A percentile compares a stretch with the other conserved stretches of the same genome.
Conservation (phyloP, 805 yeast species). For the Candida stauntonica region DNA sequence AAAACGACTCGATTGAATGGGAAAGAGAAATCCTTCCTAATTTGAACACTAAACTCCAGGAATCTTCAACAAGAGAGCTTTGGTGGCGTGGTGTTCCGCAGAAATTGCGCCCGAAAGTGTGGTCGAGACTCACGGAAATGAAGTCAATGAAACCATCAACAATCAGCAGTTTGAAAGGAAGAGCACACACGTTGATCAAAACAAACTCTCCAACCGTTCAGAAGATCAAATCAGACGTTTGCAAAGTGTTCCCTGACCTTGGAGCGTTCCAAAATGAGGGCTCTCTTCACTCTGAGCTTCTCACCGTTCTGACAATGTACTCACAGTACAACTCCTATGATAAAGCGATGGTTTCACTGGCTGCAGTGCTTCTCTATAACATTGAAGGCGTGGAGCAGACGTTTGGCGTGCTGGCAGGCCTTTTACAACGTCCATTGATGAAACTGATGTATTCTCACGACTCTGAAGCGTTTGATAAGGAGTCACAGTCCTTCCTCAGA, state of each 20-base stretch:
- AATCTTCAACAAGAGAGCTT: slow-evolving; percentile 43
- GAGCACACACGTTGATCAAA: slow-evolving; percentile 6
- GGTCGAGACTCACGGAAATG: slow-evolving; percentile 45
- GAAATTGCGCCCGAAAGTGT: slow-evolving; percentile 41
- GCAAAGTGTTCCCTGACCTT: slow-evolving; percentile 33
- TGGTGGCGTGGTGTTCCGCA: slow-evolving; percentile 60
- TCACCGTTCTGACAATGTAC: slow-evolving; percentile 32
- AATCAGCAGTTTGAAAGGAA: slow-evolving; percentile 5
- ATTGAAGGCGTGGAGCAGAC: slow-evolving; percentile 34
- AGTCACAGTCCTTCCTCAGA: slow-evolving; percentile 43
- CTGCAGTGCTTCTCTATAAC: slow-evolving; percentile 38
- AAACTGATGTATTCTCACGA: slow-evolving; percentile 29
- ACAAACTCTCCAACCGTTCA: slow-evolving; percentile 6
- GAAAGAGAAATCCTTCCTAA: slow-evolving; percentile 33
- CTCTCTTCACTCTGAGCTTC: slow-evolving; percentile 30
- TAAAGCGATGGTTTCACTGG: slow-evolving; percentile 35
- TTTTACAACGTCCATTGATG: slow-evolving; percentile 34
- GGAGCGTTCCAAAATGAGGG: slow-evolving; percentile 31
- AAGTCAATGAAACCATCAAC: slow-evolving; percentile 17
- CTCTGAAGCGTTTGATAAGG: slow-evolving; percentile 31
- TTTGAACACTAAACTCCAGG: slow-evolving; percentile 31
- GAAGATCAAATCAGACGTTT: slow-evolving; percentile 23
- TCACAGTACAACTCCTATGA: slow-evolving; percentile 29
- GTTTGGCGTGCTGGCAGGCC: slow-evolving; percentile 36
- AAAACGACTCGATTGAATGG: slow-evolving; percentile 41